phyloP scores from a whole-genome alignment of 305 asterid species.

The Fraxinus floribunda region DNA sequence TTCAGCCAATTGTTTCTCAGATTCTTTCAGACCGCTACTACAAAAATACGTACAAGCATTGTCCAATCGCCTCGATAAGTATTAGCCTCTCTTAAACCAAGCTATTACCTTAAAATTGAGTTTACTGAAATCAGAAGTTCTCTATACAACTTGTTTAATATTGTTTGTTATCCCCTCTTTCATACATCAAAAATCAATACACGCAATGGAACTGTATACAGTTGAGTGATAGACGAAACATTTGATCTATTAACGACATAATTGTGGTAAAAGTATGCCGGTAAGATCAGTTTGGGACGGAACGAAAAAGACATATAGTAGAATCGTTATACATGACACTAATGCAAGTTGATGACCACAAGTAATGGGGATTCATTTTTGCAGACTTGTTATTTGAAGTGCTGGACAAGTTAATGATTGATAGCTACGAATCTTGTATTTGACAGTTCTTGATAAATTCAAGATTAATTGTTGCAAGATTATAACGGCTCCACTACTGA shows the following conservation, averaged over 20 bases:
- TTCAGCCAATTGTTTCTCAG: no score
- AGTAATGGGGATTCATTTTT: conserved; percentile 22
- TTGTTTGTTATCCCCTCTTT: neutral
- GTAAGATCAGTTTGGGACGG: neutral
- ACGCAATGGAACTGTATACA: neutral
- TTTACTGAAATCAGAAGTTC: neutral
- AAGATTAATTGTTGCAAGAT: conserved; percentile 31
- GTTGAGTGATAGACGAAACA: neutral
- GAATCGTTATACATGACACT: neutral
- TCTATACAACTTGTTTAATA: neutral
- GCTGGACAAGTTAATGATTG: conserved; percentile 46
- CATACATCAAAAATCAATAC: neutral
- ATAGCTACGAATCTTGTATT: conserved; percentile 33
- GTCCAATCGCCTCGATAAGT: neutral
- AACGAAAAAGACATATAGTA: neutral
- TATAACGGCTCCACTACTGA: conserved; percentile 41
- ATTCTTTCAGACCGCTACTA: no score
- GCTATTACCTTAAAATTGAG: neutral
- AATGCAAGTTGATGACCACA: conserved; percentile 27
- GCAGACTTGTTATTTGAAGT: conserved; percentile 37
- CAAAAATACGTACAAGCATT: no score
- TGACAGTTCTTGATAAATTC: conserved; percentile 27
- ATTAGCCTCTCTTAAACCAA: neutral
- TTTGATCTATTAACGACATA: neutral
- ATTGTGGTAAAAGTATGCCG: neutral